A percentile compares a stretch with the other conserved stretches of the same genome.
These are phyloP conservation scores for Ustilago crameri DNA, from an alignment of 1,284 basidiomycete species.

Conservation along the genomic window DNA sequence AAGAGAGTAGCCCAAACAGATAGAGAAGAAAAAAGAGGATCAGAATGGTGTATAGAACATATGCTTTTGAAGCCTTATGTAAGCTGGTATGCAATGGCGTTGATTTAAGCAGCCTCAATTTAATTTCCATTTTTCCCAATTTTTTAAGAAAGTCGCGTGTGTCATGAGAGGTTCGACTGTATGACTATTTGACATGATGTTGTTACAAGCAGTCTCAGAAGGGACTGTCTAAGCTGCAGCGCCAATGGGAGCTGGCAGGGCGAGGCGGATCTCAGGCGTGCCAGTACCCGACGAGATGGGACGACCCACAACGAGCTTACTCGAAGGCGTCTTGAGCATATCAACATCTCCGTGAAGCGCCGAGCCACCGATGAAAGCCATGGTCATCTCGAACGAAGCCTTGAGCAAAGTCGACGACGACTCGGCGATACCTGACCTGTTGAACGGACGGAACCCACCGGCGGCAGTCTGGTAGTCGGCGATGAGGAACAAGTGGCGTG, in stretches of 20 bases:
- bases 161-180: no score
- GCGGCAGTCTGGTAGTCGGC: slow-evolving; percentile 99
- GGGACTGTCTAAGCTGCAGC: slow-evolving; percentile 25
- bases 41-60: no score
- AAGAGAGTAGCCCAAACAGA: no score
- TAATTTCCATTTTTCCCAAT: no score
- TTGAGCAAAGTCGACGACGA: slow-evolving; percentile 93
- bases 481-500: slow-evolving; percentile 93
- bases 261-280: slow-evolving; percentile 53
- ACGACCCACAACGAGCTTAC: slow-evolving; percentile 81
- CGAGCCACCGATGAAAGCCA: slow-evolving; percentile 93
- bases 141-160: no score
- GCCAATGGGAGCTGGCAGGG: slow-evolving; percentile 35
- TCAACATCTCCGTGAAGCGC: slow-evolving; percentile 95
- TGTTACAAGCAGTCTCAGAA: slow-evolving; percentile 13
- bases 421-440: slow-evolving; percentile 90
- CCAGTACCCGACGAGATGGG: slow-evolving; percentile 64
- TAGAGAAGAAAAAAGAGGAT: no score
- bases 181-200: slow-evolving; percentile 28
- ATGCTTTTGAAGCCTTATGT: no score
- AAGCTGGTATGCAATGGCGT: no score
- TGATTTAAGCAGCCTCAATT: no score
- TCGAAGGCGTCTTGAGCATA: slow-evolving; percentile 85
- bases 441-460: slow-evolving; percentile 97
- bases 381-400: slow-evolving; percentile 96